Evolutionary conservation across 2,329 filamentous ascomycete genomes (phyloP).

Genomic region (Raffaelea ambrosiae): DNA sequence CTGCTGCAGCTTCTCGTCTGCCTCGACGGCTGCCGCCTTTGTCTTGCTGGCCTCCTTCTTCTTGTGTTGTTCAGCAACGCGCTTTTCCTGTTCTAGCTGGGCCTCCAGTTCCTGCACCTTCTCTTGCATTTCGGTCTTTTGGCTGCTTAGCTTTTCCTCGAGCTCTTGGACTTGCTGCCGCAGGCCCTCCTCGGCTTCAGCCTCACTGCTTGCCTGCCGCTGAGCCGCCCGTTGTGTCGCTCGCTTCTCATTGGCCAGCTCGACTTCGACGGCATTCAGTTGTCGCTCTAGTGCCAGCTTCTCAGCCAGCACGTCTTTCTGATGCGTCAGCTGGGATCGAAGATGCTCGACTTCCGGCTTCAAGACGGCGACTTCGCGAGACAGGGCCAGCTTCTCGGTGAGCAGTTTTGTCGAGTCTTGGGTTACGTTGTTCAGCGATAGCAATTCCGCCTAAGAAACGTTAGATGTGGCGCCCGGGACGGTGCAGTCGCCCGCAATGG

Average conservation of each 20-base stretch:
- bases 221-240: conserved; percentile 48
- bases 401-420: conserved; percentile 64
- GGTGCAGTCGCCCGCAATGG: not conserved
- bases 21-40: not conserved
- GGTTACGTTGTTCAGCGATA: conserved; percentile 56
- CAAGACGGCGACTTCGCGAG: conserved; percentile 41
- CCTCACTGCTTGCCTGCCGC: conserved; percentile 25
- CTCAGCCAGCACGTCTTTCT: conserved; percentile 65
- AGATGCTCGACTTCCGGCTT: conserved; percentile 50
- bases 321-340: conserved; percentile 43
- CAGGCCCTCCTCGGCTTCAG: conserved; percentile 17
- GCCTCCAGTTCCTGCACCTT: conserved; percentile 14
- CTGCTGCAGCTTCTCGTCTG: conserved; percentile 12
- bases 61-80: conserved; percentile 9
- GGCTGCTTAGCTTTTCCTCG: conserved; percentile 31
- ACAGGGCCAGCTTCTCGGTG: conserved; percentile 45
- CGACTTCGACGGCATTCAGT: conserved; percentile 66
- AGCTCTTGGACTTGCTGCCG: conserved; percentile 21
- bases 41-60: conserved; percentile 10
- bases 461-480: too few species aligned
- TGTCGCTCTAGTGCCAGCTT: conserved; percentile 75
- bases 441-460: conserved; percentile 55
- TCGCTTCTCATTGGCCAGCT: conserved; percentile 76
- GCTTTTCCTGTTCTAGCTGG: conserved; percentile 15
- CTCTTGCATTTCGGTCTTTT: conserved; percentile 21